These are phyloP conservation scores for Viola odorata DNA, from an alignment of 345 rosid genomes.

Conservation along the genomic window DNA sequence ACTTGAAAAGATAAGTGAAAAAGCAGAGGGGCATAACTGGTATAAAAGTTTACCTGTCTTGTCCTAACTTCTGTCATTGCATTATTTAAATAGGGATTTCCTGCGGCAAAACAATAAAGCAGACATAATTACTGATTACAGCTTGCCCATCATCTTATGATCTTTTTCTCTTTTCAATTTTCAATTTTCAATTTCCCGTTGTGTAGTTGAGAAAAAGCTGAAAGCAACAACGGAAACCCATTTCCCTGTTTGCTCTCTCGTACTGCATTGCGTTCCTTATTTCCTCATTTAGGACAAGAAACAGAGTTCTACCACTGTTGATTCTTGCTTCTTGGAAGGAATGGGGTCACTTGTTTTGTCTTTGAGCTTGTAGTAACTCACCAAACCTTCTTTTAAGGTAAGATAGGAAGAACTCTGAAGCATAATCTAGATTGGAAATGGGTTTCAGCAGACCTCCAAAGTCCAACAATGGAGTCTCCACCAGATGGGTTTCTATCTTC, in stretches of 20 bases:
- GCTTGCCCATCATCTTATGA: slow-evolving; percentile 6
- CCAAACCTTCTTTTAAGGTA: background rate
- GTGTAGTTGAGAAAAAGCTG: slow-evolving; percentile 13
- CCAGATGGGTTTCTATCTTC: slow-evolving; percentile 58
- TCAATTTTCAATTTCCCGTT: background rate
- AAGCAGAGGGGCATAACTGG: slow-evolving; percentile 28
- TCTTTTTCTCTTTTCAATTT: background rate
- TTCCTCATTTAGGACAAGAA: slow-evolving; percentile 1
- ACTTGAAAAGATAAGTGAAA: too few relatives aligned
- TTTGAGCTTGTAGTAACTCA: slow-evolving; percentile 5
- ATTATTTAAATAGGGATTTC: slow-evolving; percentile 7
- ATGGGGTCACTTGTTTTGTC: slow-evolving; percentile 22
- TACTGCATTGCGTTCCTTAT: background rate
- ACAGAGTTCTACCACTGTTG: background rate
- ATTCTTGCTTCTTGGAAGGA: slow-evolving; percentile 4
- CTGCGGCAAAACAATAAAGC: slow-evolving; percentile 17
- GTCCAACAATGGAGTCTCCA: slow-evolving; percentile 51
- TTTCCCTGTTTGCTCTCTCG: background rate
- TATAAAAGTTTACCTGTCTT: background rate
- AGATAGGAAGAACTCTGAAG: slow-evolving; percentile 22
- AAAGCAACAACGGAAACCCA: slow-evolving; percentile 2
- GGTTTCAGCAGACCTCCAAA: slow-evolving; percentile 58
- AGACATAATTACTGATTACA: slow-evolving; percentile 7
- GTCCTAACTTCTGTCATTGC: slow-evolving; percentile 17
- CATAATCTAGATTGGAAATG: slow-evolving; percentile 30